These are phyloP conservation scores for Phaeosphaeria sp. DNA, from an alignment of 2,329 filamentous ascomycete species.

Conservation along the genomic window DNA sequence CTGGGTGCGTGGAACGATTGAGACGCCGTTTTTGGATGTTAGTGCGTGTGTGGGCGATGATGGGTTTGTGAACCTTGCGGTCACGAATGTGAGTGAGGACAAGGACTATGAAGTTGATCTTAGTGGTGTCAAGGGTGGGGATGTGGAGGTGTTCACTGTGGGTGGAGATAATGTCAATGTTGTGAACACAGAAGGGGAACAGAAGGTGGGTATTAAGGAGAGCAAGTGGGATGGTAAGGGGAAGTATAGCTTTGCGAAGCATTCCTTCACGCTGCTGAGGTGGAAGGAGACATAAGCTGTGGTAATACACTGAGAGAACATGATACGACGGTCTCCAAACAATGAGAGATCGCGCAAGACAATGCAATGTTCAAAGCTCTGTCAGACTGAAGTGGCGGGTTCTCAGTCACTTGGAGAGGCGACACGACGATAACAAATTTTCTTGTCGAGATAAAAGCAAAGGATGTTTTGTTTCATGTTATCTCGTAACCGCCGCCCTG, in stretches of 20 bases:
- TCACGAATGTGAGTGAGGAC: conserved; percentile 73
- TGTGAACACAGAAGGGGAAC: conserved; percentile 67
- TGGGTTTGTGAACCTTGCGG: conserved; percentile 70
- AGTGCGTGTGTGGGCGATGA: conserved; percentile 66
- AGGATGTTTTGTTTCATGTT: too few species aligned
- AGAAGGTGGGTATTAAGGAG: conserved; percentile 68
- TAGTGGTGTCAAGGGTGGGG: conserved; percentile 57
- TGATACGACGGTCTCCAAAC: neutral
- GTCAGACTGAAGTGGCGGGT: too few species aligned
- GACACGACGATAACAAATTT: too few species aligned
- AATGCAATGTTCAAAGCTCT: too few species aligned
- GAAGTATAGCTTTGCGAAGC: conserved; percentile 70
- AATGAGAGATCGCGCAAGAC: neutral
- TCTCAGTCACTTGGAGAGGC: too few species aligned
- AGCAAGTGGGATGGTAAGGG: conserved; percentile 69
- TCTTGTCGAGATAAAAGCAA: too few species aligned
- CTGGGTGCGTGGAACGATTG: conserved; percentile 70
- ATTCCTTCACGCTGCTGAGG: conserved; percentile 72
- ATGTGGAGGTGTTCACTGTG: conserved; percentile 69
- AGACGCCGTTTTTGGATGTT: conserved; percentile 75
- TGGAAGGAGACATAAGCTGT: conserved; percentile 50
- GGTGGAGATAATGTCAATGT: conserved; percentile 63
- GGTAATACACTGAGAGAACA: neutral
- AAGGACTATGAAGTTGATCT: conserved; percentile 66
- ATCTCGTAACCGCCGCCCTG: too few species aligned